Base-by-base conservation (phyloP, 2,329 filamentous ascomycete species). In the Pestalotiopsis sp. region DNA sequence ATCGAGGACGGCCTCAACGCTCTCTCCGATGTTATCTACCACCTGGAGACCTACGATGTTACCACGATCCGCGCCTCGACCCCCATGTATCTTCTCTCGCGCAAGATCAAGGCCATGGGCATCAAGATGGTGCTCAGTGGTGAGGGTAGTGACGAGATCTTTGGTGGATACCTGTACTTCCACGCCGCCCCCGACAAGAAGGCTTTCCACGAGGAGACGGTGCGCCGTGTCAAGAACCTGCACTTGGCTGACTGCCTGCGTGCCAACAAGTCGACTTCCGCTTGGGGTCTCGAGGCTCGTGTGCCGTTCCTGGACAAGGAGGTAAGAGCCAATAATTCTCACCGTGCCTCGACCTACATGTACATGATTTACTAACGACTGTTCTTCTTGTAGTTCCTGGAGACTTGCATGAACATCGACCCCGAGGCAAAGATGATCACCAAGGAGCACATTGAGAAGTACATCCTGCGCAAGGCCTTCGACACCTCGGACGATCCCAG, bases 31-130 rank as follows among this genome's bases (percentile, higher is more conserved):
- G 96, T 99, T 79, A 98, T 99, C 79, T 98, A 92, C 85, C 96
- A 99, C 84, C 90, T 99, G 71, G 96, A 99, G 86, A 94, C 94
- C 14, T 99, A 96, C 84, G 96, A 99, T 80, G 96, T 99, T 31
- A 99, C 96, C 66, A 99, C 96, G 3, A 98, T 99, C 79, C 94
- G 96, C 79, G 96, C 96, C 67, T 98, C 95, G 12, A 99, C 96
- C 12, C 96, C 96, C 73, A 99, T 99, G 96, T 99, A 98, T 85
- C 86, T 99, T 72, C 89, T 99, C 62, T 96, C 94, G 71, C 91
- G 97, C 80, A 99, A 99, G 87, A 99, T 99, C 87, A 99, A 99
- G 88, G 96, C 95, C 45, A 95, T 98, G 91, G 96, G 96, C 72
- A 93, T 99, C 79, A 99, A 99, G 90, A 99, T 99, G 96, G 96